Evolutionary conservation across 1,139 yeast genomes (phyloP).

Genomic region (Yamadazyma atmosphaerica): DNA sequence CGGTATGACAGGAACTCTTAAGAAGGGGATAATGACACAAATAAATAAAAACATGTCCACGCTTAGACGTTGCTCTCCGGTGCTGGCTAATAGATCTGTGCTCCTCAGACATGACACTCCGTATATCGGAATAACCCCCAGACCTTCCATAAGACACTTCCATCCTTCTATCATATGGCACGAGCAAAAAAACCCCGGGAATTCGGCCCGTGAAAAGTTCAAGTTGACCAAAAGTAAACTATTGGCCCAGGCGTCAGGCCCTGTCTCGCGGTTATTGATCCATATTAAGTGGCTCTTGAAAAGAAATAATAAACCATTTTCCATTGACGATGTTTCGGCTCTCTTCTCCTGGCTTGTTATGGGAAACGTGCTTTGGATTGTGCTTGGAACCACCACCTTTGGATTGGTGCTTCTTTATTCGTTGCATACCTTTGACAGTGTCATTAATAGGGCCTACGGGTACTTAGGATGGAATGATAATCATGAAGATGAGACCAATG

Average conservation of each 20-base stretch:
- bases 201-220: slow-evolving; percentile 5
- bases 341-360: slow-evolving; percentile 56
- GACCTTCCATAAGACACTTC: background rate
- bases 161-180: background rate
- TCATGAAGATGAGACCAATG: slow-evolving; percentile 9
- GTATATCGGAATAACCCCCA: too few relatives aligned
- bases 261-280: slow-evolving; percentile 45
- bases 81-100: too few relatives aligned
- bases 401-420: slow-evolving; percentile 54
- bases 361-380: slow-evolving; percentile 59
- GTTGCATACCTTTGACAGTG: slow-evolving; percentile 39
- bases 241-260: slow-evolving; percentile 44
- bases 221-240: slow-evolving; percentile 36
- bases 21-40: too few relatives aligned
- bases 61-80: too few relatives aligned
- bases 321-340: slow-evolving; percentile 55
- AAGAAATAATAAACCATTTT: slow-evolving; percentile 49
- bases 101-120: too few relatives aligned
- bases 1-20: too few relatives aligned
- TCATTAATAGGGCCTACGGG: slow-evolving; percentile 21
- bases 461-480: slow-evolving; percentile 14
- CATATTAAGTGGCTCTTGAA: slow-evolving; percentile 61
- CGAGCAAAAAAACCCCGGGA: background rate
- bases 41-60: too few relatives aligned
- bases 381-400: slow-evolving; percentile 66